Evolutionary conservation across 2,329 filamentous ascomycete genomes (phyloP).

Genomic region (Lecanosticta acicola): DNA sequence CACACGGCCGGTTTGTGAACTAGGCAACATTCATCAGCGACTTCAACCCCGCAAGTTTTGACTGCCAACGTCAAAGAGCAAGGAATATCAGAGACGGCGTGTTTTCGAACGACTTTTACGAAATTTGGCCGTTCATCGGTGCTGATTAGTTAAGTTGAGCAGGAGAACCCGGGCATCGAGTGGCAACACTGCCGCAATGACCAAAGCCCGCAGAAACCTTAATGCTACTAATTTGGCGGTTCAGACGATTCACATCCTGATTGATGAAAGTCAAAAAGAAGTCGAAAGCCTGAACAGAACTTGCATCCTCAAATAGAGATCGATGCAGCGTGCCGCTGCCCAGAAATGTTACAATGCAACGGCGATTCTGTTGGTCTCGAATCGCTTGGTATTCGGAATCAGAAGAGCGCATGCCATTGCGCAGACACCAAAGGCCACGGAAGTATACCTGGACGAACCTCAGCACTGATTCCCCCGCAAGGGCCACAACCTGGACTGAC

Average conservation of each 20-base stretch:
- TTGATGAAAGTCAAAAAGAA: too few relatives aligned
- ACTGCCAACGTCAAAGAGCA: background rate
- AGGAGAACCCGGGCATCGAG: background rate
- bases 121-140: background rate
- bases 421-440: slow-evolving; percentile 20
- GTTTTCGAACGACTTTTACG: background rate
- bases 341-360: slow-evolving; percentile 21
- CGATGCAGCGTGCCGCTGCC: too few relatives aligned
- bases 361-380: slow-evolving; percentile 24
- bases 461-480: slow-evolving; percentile 1
- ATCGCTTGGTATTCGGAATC: slow-evolving; percentile 21
- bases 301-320: too few relatives aligned
- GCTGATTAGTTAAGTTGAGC: too few relatives aligned
- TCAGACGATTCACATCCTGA: too few relatives aligned
- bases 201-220: background rate
- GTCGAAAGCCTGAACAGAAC: too few relatives aligned
- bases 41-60: background rate
- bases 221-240: too few relatives aligned
- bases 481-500: slow-evolving; percentile 6
- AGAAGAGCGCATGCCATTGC: slow-evolving; percentile 19
- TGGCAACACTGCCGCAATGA: background rate
- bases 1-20: too few relatives aligned
- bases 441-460: slow-evolving; percentile 15
- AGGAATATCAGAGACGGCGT: background rate
- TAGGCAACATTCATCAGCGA: too few relatives aligned